Conservation (phyloP, 2,329 filamentous ascomycete species). For the Monilinia polystroma region DNA sequence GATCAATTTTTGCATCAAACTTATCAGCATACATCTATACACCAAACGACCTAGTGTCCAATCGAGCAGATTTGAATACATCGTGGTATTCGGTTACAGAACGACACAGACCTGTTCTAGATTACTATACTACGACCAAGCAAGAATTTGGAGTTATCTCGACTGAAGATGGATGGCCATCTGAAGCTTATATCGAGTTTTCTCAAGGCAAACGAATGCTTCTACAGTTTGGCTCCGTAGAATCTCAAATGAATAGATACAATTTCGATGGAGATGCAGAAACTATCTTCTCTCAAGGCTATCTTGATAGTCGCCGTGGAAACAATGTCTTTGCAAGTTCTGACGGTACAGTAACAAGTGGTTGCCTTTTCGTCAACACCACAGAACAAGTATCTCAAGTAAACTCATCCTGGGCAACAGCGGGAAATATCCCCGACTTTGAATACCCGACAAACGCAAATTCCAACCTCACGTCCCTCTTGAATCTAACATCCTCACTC, state of each 20-base stretch:
- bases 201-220: constrained; percentile 53
- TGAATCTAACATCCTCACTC: constrained; percentile 42
- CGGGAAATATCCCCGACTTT: constrained; percentile 38
- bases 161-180: constrained; percentile 63
- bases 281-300: constrained; percentile 51
- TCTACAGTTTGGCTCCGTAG: constrained; percentile 54
- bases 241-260: constrained; percentile 56
- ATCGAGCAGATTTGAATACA: constrained; percentile 56
- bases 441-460: constrained; percentile 35
- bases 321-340: constrained; percentile 39
- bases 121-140: constrained; percentile 50
- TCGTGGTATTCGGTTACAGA: constrained; percentile 54
- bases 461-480: constrained; percentile 39
- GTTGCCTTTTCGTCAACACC: constrained; percentile 53
- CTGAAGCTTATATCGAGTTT: constrained; percentile 57
- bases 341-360: constrained; percentile 47
- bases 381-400: constrained; percentile 44
- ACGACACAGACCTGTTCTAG: constrained; percentile 47
- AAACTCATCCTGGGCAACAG: constrained; percentile 55
- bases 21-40: constrained; percentile 55
- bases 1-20: constrained; percentile 48
- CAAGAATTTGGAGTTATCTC: constrained; percentile 40
- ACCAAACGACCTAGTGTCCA: constrained; percentile 47
- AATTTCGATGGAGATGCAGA: constrained; percentile 51
- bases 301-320: constrained; percentile 43